Percentiles rank a stretch among this genome's conserved stretches.
These are phyloP conservation scores for Lycium barbarum DNA, from an alignment of 257 asterid species.

Conservation along the genomic window DNA sequence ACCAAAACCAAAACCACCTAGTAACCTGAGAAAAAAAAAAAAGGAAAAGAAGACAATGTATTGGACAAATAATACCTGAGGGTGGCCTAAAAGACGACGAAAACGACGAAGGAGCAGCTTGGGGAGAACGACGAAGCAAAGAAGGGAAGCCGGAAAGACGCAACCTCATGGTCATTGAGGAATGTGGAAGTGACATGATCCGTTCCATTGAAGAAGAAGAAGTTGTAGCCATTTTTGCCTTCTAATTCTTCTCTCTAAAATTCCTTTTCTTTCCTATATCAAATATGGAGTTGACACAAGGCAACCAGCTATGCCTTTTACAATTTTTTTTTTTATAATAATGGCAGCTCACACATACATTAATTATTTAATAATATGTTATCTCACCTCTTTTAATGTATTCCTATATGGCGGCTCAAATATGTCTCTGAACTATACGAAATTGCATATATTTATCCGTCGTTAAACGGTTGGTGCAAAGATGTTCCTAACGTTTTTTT, in stretches of 20 bases:
- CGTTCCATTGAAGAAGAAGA: slow-evolving; percentile 10
- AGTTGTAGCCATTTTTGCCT: neutral
- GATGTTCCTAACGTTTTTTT: too few species aligned
- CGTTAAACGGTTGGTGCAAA: too few species aligned
- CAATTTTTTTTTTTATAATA: neutral
- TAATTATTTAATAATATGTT: too few species aligned
- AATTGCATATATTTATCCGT: too few species aligned
- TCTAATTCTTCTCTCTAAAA: neutral
- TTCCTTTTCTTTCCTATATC: neutral
- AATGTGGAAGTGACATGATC: neutral
- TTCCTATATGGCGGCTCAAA: too few species aligned
- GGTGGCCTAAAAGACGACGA: neutral
- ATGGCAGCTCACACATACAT: neutral
- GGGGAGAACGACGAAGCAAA: neutral
- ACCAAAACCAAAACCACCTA: neutral
- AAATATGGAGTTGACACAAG: slow-evolving; percentile 3
- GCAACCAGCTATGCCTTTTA: neutral
- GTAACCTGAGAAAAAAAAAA: neutral
- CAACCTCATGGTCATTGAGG: neutral
- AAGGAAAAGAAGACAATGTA: neutral
- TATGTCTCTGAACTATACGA: too few species aligned
- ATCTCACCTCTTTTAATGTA: neutral
- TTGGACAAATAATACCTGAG: neutral
- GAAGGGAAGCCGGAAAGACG: neutral
- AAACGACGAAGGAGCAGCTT: slow-evolving; percentile 2